These are phyloP conservation scores for Guyanaporus albipodus DNA, from an alignment of 768 basidiomycete species.

Conservation along the genomic window DNA sequence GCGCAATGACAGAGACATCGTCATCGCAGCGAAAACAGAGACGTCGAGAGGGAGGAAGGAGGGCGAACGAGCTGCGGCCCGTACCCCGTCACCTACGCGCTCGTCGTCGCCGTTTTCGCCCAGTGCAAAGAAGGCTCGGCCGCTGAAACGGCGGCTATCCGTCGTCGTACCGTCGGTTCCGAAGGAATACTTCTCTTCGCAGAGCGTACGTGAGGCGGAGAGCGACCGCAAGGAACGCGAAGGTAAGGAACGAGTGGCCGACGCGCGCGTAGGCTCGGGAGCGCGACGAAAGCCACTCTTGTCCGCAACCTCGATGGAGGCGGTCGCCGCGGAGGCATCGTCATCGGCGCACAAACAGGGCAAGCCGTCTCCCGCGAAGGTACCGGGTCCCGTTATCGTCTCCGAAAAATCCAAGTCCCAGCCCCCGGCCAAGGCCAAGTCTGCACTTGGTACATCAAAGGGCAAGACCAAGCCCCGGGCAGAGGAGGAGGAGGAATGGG, in stretches of 20 bases:
- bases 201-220: background rate
- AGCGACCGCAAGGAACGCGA: background rate
- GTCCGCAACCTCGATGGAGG: slow-evolving; percentile 19
- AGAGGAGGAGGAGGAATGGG: background rate
- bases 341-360: slow-evolving; percentile 13
- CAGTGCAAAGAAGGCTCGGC: background rate
- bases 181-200: slow-evolving; percentile 25
- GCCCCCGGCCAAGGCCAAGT: slow-evolving; percentile 2
- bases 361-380: slow-evolving; percentile 17
- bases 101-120: slow-evolving; percentile 8
- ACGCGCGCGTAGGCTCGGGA: background rate
- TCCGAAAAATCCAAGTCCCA: slow-evolving; percentile 5
- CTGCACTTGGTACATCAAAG: background rate
- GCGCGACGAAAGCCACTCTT: slow-evolving; percentile 5
- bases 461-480: background rate
- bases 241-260: background rate
- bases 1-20: background rate
- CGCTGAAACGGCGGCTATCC: slow-evolving; percentile 23
- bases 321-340: slow-evolving; percentile 24
- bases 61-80: background rate
- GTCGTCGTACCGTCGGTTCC: slow-evolving; percentile 29
- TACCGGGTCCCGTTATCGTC: background rate
- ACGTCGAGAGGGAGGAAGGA: background rate
- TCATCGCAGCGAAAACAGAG: slow-evolving; percentile 2
- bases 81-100: slow-evolving; percentile 5